Conservation (phyloP, 1,284 basidiomycete species). For the Apiotrichum sp. region DNA sequence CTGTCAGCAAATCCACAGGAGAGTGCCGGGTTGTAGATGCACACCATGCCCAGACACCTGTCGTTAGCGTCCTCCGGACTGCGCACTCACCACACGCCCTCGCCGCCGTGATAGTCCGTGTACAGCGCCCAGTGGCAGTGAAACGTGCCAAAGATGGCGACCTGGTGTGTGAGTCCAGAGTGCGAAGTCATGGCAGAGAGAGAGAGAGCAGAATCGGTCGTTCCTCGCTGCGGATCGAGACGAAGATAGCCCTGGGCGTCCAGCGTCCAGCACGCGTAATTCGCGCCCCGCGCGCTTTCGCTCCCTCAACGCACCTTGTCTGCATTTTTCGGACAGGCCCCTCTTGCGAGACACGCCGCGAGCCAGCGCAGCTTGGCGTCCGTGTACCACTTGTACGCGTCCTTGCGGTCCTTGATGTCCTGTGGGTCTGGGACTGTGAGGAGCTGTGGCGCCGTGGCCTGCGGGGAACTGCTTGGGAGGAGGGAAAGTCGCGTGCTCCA, state of each 20-base stretch:
- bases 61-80: neutral
- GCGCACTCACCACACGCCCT: slow-evolving; percentile 2
- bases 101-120: slow-evolving; percentile 9
- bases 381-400: slow-evolving; percentile 14
- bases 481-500: too few relatives aligned
- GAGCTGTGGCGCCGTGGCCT: neutral
- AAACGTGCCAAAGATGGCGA: slow-evolving; percentile 5
- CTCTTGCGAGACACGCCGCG: slow-evolving; percentile 7
- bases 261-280: too few relatives aligned
- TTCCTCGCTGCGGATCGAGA: too few relatives aligned
- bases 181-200: too few relatives aligned
- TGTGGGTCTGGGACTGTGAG: neutral
- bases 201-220: too few relatives aligned
- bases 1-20: too few relatives aligned
- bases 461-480: too few relatives aligned
- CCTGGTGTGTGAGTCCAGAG: neutral
- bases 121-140: slow-evolving; percentile 12
- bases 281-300: too few relatives aligned
- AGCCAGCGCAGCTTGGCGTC: slow-evolving; percentile 15
- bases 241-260: too few relatives aligned
- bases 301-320: slow-evolving; percentile 8
- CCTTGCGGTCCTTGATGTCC: neutral
- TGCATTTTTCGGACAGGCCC: slow-evolving; percentile 11
- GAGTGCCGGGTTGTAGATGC: neutral
- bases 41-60: slow-evolving; percentile 2